These are phyloP conservation scores for Salvia sclarea DNA, from an alignment of 305 asterid genomes.

Conservation along the genomic window DNA sequence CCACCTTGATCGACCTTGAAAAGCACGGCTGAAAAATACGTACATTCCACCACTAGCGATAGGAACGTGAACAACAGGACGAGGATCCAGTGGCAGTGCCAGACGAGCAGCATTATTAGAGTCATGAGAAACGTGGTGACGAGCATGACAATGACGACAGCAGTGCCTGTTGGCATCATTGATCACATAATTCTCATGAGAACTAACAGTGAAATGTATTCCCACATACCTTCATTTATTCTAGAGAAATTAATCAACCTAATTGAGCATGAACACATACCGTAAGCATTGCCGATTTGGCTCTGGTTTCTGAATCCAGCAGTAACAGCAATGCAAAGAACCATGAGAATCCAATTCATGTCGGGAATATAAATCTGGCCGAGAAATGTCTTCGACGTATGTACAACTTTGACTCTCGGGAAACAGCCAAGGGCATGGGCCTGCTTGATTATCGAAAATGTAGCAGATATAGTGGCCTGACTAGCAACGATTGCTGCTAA, in stretches of 20 bases:
- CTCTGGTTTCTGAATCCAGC: slow-evolving; percentile 95
- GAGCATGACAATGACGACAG: slow-evolving; percentile 94
- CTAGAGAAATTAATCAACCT: no score
- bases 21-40: slow-evolving; percentile 88
- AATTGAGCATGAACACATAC: slow-evolving; percentile 39
- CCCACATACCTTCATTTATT: no score
- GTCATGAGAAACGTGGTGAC: slow-evolving; percentile 93
- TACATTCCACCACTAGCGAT: slow-evolving; percentile 74
- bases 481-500: slow-evolving; percentile 96
- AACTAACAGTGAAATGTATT: no score
- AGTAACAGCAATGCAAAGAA: slow-evolving; percentile 94
- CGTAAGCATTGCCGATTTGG: slow-evolving; percentile 98
- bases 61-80: slow-evolving; percentile 74
- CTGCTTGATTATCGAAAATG: slow-evolving; percentile 94
- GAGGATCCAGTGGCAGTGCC: slow-evolving; percentile 94
- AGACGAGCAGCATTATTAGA: slow-evolving; percentile 81
- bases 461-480: slow-evolving; percentile 93
- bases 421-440: slow-evolving; percentile 94
- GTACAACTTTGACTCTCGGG: slow-evolving; percentile 95
- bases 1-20: slow-evolving; percentile 94
- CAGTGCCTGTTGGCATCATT: slow-evolving; percentile 67
- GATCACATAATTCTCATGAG: background rate
- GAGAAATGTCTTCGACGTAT: slow-evolving; percentile 88
- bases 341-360: slow-evolving; percentile 94
- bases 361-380: slow-evolving; percentile 97